Evolutionary conservation across 139 green algal species (phyloP), one percentile per base, ranked within the genome.

Genomic region (Astrephomene gubernaculifera): DNA sequence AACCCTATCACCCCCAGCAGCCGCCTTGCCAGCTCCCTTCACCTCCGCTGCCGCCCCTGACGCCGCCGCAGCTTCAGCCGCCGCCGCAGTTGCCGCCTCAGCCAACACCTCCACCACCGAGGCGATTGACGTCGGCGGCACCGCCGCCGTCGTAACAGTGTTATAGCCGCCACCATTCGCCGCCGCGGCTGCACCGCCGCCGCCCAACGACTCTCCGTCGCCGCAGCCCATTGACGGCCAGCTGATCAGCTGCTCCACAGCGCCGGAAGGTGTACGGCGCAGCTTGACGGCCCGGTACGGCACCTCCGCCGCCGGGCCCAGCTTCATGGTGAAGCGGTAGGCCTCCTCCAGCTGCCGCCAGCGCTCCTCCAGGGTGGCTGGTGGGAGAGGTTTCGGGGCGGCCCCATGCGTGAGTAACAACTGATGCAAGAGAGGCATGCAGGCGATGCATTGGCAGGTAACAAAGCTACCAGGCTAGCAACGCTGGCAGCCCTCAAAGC

Each of bases 321-420:
- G 49, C 57, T 67, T 33, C 14, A 33, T 27, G 6, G 81, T 74
- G 54, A 88, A 87, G 33, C 36, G 17, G 75, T 87, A 94, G 21
- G 91, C 81, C 86, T 95, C 90, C 39, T 88, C 38, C 79, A 96
- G 88, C 87, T 95, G 91, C 61, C 2, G 41, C 89, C 86, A 90
- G 10, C 94, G 91, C 89, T 94, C 89, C 81, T 95, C 89, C 64
- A 93, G 65, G 1, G 35, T 82, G 44, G 94, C 94, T 92, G 80
- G 53, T 29, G n/a, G n/a, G n/a, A n/a, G n/a, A n/a, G n/a, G n/a
- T n/a, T n/a, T 27, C 10, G 41, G 57, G 14, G 49, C 49, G 49
- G 17, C 49, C 49, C 12, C 49, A 57, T 17, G 49, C 49, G 49
- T 12, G 49, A 17, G 49, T n/a, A n/a, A n/a, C n/a, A n/a, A n/a